phyloP scores from a whole-genome alignment of 441 rosid genomes.

The Gossypium gossypioides region DNA sequence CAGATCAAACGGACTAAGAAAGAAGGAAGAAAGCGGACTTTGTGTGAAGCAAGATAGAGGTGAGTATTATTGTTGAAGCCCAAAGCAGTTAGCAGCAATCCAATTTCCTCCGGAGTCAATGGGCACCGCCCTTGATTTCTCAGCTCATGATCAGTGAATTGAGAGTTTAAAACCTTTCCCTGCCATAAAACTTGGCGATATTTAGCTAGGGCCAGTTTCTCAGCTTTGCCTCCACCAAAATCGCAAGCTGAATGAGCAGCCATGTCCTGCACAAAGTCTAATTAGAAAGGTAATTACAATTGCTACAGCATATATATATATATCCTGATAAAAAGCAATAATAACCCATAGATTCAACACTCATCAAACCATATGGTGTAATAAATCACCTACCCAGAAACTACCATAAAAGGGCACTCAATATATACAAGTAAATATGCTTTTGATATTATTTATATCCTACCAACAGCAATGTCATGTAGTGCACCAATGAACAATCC shows the following conservation, averaged over 20 bases:
- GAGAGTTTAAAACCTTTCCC: conserved; percentile 64
- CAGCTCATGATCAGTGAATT: conserved; percentile 48
- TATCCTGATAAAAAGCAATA: neutral
- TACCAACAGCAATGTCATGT: neutral
- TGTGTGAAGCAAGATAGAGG: conserved; percentile 65
- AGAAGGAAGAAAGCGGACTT: conserved; percentile 22
- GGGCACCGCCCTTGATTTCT: conserved; percentile 67
- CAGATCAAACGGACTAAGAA: neutral
- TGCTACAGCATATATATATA: neutral
- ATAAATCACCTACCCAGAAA: neutral
- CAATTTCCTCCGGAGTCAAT: conserved; percentile 63
- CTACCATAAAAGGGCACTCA: neutral
- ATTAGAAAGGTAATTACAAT: neutral
- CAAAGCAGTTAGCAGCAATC: conserved; percentile 53
- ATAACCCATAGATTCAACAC: neutral
- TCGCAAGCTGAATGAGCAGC: conserved; percentile 78
- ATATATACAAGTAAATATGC: neutral
- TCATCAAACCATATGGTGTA: neutral
- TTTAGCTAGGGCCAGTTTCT: conserved; percentile 49
- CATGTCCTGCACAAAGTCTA: conserved; percentile 46
- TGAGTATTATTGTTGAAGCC: conserved; percentile 57
- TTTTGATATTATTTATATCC: neutral
- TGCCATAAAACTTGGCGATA: conserved; percentile 64
- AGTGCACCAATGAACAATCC: neutral
- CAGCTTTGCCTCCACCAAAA: conserved; percentile 70